These are phyloP conservation scores for Hanseniaspora mollemarum DNA, from an alignment of 805 yeast species.

Conservation along the genomic window DNA sequence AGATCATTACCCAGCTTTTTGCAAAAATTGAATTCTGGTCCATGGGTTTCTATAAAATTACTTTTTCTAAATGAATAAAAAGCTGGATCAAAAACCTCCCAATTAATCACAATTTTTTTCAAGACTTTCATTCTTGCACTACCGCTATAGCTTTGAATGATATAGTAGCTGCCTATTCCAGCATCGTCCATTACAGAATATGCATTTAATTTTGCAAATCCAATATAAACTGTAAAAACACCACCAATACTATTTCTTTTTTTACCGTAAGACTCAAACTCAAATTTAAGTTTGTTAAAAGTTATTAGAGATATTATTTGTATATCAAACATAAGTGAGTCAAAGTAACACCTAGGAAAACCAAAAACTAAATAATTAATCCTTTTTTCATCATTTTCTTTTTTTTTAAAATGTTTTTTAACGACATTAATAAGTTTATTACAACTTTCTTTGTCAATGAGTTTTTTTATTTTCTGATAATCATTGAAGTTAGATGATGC, in stretches of 20 bases:
- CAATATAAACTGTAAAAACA: background rate
- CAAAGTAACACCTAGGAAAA: slow-evolving; percentile 11
- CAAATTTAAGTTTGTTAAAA: background rate
- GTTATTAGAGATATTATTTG: background rate
- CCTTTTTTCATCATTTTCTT: slow-evolving; percentile 2
- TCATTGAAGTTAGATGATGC: too few relatives aligned
- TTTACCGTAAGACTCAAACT: background rate
- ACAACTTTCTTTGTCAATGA: background rate
- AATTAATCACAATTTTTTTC: slow-evolving; percentile 5
- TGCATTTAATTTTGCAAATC: background rate
- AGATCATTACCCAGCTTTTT: background rate
- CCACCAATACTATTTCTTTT: background rate
- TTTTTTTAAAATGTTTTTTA: background rate
- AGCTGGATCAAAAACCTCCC: slow-evolving; percentile 10
- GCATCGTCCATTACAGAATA: background rate
- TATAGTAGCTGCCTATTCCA: background rate
- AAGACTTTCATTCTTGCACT: background rate
- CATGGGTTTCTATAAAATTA: background rate
- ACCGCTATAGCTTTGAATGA: background rate
- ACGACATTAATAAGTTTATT: background rate
- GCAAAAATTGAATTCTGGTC: background rate
- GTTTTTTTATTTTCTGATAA: background rate
- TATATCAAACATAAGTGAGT: slow-evolving; percentile 1
- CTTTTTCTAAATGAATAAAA: background rate
- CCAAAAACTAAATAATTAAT: slow-evolving; percentile 7